Conservation (phyloP, 805 yeast species). For the Lachancea kluyveri region DNA sequence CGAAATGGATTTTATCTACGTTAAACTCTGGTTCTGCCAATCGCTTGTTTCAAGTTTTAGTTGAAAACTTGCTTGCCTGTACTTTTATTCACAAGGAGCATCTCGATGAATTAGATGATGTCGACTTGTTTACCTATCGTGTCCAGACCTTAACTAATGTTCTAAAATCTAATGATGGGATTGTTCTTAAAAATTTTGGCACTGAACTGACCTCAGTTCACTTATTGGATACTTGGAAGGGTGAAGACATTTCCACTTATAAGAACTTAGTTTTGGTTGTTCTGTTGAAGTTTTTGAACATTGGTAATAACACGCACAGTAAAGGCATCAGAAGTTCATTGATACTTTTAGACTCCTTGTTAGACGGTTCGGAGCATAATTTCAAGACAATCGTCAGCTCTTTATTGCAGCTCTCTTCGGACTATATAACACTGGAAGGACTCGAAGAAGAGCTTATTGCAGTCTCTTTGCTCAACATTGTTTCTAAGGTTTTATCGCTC, state of each 20-base stretch:
- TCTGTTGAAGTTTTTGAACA: constrained; percentile 40
- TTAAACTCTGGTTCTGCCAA: constrained; percentile 50
- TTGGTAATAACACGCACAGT: constrained; percentile 29
- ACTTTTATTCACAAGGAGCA: constrained; percentile 28
- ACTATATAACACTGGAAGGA: constrained; percentile 18
- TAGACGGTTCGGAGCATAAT: constrained; percentile 53
- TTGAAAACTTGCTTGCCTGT: constrained; percentile 46
- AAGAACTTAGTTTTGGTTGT: constrained; percentile 47
- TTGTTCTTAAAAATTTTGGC: constrained; percentile 42
- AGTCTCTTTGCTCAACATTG: constrained; percentile 27
- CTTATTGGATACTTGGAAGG: constrained; percentile 24
- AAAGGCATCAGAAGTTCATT: constrained; percentile 39
- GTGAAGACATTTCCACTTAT: constrained; percentile 50
- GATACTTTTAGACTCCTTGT: constrained; percentile 38
- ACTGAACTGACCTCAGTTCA: constrained; percentile 56
- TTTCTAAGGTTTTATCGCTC: constrained; percentile 27
- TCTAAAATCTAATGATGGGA: constrained; percentile 39
- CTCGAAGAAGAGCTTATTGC: constrained; percentile 27
- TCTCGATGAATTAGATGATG: constrained; percentile 48
- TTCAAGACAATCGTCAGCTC: constrained; percentile 41
- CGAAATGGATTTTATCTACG: constrained; percentile 43
- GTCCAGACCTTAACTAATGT: constrained; percentile 48
- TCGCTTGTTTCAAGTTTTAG: constrained; percentile 52
- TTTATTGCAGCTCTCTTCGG: constrained; percentile 34
- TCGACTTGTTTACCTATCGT: constrained; percentile 57